A percentile compares a stretch with the other conserved stretches of the same genome.
phyloP scores from a whole-genome alignment of 83 land plant genomes.

The Diphasiastrum complanatum region DNA sequence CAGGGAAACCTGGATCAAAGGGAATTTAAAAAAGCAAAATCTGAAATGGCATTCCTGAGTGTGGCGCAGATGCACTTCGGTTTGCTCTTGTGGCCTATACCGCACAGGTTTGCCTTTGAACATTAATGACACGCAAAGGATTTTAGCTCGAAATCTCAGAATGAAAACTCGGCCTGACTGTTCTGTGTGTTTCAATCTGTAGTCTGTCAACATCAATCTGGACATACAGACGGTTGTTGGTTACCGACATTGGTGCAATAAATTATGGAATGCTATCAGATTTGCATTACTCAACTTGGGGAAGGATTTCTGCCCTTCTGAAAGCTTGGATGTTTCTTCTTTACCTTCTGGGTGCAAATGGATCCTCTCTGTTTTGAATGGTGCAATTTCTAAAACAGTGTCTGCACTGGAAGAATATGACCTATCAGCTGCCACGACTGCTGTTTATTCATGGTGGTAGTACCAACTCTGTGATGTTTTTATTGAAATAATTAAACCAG shows the following conservation, averaged over 20 bases:
- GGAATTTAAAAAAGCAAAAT: slow-evolving; percentile 65
- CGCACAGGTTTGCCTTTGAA: too few relatives aligned
- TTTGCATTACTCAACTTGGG: slow-evolving; percentile 83
- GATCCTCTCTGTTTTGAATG: slow-evolving; percentile 78
- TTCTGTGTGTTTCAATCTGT: too few relatives aligned
- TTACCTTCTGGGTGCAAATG: slow-evolving; percentile 74
- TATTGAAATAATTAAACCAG: slow-evolving; percentile 80
- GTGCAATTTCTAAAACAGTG: slow-evolving; percentile 56
- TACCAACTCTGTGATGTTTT: slow-evolving; percentile 86
- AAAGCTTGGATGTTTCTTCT: slow-evolving; percentile 21
- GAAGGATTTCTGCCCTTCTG: slow-evolving; percentile 48
- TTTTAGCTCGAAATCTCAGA: too few relatives aligned
- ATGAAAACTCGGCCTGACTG: too few relatives aligned
- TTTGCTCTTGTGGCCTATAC: slow-evolving; percentile 91
- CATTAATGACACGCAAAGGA: too few relatives aligned
- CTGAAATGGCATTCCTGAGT: slow-evolving; percentile 83
- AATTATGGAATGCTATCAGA: slow-evolving; percentile 85
- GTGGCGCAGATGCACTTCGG: slow-evolving; percentile 96
- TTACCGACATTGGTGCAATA: slow-evolving; percentile 93
- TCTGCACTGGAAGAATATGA: slow-evolving; percentile 47
- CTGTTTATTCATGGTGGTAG: slow-evolving; percentile 90
- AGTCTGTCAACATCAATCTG: slow-evolving; percentile 87
- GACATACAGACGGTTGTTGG: slow-evolving; percentile 83
- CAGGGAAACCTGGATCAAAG: slow-evolving; percentile 72
- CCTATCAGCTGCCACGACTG: slow-evolving; percentile 60